These are phyloP conservation scores for Postia placenta DNA, from an alignment of 768 basidiomycete genomes.

Conservation along the genomic window DNA sequence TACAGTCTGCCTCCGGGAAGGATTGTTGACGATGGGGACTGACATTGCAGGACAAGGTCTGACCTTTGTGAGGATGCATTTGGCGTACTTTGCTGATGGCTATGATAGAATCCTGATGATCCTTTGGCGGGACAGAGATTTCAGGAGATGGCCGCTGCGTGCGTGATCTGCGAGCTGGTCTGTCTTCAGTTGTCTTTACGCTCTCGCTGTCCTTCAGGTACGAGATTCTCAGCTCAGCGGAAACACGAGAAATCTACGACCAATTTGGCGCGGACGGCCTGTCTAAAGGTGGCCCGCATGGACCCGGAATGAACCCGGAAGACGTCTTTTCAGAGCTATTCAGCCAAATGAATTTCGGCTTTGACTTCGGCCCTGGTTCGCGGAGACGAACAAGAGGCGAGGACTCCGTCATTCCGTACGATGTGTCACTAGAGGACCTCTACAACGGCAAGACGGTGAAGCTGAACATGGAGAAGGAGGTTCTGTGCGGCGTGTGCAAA, in stretches of 20 bases:
- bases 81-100: neutral
- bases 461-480: slow-evolving; percentile 84
- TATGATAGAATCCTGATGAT: slow-evolving; percentile 89
- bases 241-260: slow-evolving; percentile 70
- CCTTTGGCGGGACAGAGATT: slow-evolving; percentile 79
- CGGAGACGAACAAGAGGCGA: slow-evolving; percentile 52
- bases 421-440: slow-evolving; percentile 87
- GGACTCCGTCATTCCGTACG: slow-evolving; percentile 71
- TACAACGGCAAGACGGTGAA: slow-evolving; percentile 88
- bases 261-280: slow-evolving; percentile 66
- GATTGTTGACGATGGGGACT: slow-evolving; percentile 2
- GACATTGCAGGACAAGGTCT: slow-evolving; percentile 59
- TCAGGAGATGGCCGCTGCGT: slow-evolving; percentile 88
- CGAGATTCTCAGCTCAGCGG: slow-evolving; percentile 70
- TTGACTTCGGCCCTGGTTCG: slow-evolving; percentile 34
- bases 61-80: neutral
- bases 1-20: neutral
- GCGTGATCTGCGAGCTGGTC: slow-evolving; percentile 24
- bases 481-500: slow-evolving; percentile 72
- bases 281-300: slow-evolving; percentile 37
- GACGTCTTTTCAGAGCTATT: slow-evolving; percentile 80
- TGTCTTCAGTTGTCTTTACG: neutral
- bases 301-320: slow-evolving; percentile 43
- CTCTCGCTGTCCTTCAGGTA: slow-evolving; percentile 58
- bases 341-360: slow-evolving; percentile 55